Evolutionary conservation across 2,329 filamentous ascomycete genomes (phyloP).

Genomic region (Neoascochyta sp.): DNA sequence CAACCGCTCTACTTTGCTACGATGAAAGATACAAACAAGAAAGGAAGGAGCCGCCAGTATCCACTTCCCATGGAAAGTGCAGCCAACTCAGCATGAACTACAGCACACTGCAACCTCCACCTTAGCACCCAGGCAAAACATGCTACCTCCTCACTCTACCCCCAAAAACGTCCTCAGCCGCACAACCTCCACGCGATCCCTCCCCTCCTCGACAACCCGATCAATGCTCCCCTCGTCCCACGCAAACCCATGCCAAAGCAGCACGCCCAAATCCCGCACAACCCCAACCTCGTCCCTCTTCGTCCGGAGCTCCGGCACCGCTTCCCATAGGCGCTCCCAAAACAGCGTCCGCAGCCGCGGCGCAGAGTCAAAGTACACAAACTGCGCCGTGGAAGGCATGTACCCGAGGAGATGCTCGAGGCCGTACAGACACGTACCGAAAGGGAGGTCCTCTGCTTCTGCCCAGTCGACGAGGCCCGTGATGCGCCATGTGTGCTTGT

Average conservation of each 20-base stretch:
- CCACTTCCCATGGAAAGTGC: no score
- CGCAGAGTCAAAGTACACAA: conserved; percentile 46
- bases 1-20: no score
- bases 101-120: no score
- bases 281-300: conserved; percentile 38
- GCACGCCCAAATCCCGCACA: conserved; percentile 53
- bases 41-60: no score
- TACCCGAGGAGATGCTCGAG: conserved; percentile 58
- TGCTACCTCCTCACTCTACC: neutral
- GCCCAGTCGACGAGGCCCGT: conserved; percentile 62
- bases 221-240: conserved; percentile 60
- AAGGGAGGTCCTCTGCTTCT: conserved; percentile 59
- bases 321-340: conserved; percentile 45
- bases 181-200: conserved; percentile 53
- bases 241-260: conserved; percentile 62
- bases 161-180: conserved; percentile 46
- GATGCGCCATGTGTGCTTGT: conserved; percentile 44
- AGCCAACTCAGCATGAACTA: no score
- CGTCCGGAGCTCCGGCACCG: conserved; percentile 37
- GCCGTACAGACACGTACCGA: conserved; percentile 59
- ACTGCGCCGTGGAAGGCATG: conserved; percentile 24
- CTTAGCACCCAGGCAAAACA: no score
- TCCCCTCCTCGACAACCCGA: conserved; percentile 52
- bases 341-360: conserved; percentile 47
- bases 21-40: no score